phyloP scores from a whole-genome alignment of 805 yeast genomes.

The Saccharomycopsis javanensis region DNA sequence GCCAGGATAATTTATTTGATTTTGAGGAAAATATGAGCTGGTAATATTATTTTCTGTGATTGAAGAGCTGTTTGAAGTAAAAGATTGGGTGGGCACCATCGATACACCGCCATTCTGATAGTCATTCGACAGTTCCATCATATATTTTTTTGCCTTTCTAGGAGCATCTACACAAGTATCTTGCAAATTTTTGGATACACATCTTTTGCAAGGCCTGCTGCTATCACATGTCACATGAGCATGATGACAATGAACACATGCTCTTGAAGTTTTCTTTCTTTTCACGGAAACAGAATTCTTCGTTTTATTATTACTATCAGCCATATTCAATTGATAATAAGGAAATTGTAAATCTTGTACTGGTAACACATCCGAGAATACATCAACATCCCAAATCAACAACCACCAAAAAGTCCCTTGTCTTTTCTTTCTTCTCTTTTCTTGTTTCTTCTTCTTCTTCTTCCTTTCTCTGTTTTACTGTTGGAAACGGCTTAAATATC shows the following conservation, averaged over 20 bases:
- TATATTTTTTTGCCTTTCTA: conserved; percentile 72
- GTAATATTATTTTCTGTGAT: background rate
- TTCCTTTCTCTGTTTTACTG: background rate
- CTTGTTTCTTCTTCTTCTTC: no score
- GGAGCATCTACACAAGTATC: conserved; percentile 82
- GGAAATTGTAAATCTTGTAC: background rate
- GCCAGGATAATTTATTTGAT: background rate
- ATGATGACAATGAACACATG: conserved; percentile 84
- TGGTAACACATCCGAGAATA: background rate
- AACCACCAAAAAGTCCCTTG: no score
- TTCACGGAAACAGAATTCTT: background rate
- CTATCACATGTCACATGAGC: conserved; percentile 91
- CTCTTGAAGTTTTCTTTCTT: conserved; percentile 66
- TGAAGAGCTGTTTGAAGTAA: background rate
- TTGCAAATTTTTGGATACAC: conserved; percentile 58
- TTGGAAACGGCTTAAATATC: background rate
- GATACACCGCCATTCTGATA: background rate
- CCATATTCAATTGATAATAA: background rate
- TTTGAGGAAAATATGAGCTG: background rate
- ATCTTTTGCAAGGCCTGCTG: conserved; percentile 70
- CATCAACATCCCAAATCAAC: background rate
- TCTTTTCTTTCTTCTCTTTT: no score
- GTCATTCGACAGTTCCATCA: conserved; percentile 46
- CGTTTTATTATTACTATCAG: background rate
- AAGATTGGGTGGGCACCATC: background rate